Base-by-base conservation (phyloP, 495 filamentous ascomycete genomes). In the Rusavskia elegans region DNA sequence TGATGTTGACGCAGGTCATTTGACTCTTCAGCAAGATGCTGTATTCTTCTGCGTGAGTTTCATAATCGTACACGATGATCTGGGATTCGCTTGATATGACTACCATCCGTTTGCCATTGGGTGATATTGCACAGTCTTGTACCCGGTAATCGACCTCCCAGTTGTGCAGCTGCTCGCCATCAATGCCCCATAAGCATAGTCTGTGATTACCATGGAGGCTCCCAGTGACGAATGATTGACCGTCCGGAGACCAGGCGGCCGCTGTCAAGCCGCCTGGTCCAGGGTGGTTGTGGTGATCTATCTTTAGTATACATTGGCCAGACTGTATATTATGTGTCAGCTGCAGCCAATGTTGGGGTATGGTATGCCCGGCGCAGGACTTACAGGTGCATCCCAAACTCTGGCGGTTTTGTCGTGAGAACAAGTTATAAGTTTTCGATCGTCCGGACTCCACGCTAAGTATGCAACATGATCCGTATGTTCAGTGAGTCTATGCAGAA, bases 371-470 rank as follows among this genome's bases (percentile, higher is more conserved):
- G 23, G 14, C 19, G 21, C 23, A 55, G 36, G 49, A 62, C 78
- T 71, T 72, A 93, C 88, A 59, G 77, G 73, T 10, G 76, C 71
- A 65, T 87, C 80, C 87, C 87, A 97, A 53, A 96, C 65, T 53
- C 80, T 77, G 8, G 87, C 88, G 53, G 74, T 78, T 14, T 71
- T 75, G 61, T 93, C 87, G 59, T 78, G 73, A 7, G 81, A 81
- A 61, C 89, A 95, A 17, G 81, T 89, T 32, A 95, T 80, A 3
- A 99, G 68, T 61, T 83, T 85, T 1, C 75, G 73, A 63, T 93
- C 85, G 69, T 97, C 88, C 6, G 89, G 89, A 65, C 87, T 94
- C 92, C 92, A 99, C 4, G 84, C 72, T 3, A 92, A 65, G 57
- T 88, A 84, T 40, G 81, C 77, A 37, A 96, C 80, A 8, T 81